A percentile compares a stretch with the other conserved stretches of the same genome.
Conservation (phyloP, 2,329 filamentous ascomycete species). For the Pseudocercospora cruenta region DNA sequence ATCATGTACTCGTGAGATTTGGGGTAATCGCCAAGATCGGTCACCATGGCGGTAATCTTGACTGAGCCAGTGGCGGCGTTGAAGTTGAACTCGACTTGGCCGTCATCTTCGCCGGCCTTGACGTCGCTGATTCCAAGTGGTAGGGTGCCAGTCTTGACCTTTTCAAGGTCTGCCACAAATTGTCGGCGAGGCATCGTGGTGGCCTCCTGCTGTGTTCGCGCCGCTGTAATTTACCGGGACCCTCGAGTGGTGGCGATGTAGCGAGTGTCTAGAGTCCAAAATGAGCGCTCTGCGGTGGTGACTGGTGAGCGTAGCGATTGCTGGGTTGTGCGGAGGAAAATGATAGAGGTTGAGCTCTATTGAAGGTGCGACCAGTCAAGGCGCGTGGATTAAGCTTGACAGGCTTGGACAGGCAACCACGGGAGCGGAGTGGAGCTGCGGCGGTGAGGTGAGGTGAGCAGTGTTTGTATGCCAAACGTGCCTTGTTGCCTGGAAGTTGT, state of each 20-base stretch:
- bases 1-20: constrained; percentile 60
- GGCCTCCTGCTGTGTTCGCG: not conserved
- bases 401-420: not conserved
- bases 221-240: not conserved
- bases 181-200: constrained; percentile 65
- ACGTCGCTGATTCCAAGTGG: constrained; percentile 60
- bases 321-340: not conserved
- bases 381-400: not conserved
- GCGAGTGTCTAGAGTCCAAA: not conserved
- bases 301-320: not conserved
- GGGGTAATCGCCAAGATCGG: constrained; percentile 65
- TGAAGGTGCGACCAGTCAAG: not conserved
- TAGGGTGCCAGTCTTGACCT: constrained; percentile 42
- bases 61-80: constrained; percentile 32
- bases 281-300: not conserved
- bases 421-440: constrained; percentile 4
- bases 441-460: not conserved
- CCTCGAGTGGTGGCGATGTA: not conserved
- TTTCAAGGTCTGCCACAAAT: constrained; percentile 64
- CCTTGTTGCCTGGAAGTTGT: constrained; percentile 14
- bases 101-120: constrained; percentile 68
- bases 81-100: constrained; percentile 69
- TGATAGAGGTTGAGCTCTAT: constrained; percentile 1
- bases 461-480: not conserved
- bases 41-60: constrained; percentile 43